Evolutionary conservation across 352 stramenopile species (phyloP).

Genomic region (Phytophthora cryptogea): DNA sequence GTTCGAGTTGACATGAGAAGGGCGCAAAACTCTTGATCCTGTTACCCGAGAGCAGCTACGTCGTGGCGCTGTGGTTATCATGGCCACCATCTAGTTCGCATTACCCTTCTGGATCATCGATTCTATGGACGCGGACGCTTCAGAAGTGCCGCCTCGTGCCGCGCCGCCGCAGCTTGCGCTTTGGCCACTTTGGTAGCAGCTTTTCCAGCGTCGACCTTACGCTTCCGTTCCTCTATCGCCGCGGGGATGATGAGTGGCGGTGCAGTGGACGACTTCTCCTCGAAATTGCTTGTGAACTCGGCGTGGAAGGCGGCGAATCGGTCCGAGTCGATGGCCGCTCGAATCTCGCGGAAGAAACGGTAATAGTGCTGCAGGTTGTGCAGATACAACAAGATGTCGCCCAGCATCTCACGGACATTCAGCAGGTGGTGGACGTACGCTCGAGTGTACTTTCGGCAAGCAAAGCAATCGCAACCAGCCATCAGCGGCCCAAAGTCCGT

Average conservation of each 20-base stretch:
- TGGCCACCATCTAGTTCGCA: too few relatives aligned
- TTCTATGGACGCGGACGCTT: slow-evolving; percentile 15
- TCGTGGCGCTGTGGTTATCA: too few relatives aligned
- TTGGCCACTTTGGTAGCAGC: slow-evolving; percentile 31
- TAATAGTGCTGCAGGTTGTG: slow-evolving; percentile 87
- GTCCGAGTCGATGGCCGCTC: slow-evolving; percentile 45
- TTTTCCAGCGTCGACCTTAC: slow-evolving; percentile 54
- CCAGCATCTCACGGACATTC: slow-evolving; percentile 92
- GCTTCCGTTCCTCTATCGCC: slow-evolving; percentile 59
- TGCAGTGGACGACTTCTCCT: slow-evolving; percentile 48
- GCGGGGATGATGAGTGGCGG: slow-evolving; percentile 52
- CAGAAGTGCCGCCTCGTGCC: slow-evolving; percentile 30
- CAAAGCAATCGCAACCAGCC: slow-evolving; percentile 70
- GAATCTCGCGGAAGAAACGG: slow-evolving; percentile 66
- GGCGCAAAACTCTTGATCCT: too few relatives aligned
- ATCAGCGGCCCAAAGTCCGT: slow-evolving; percentile 70
- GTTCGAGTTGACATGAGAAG: too few relatives aligned
- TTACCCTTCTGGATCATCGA: background rate
- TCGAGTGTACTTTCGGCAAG: slow-evolving; percentile 75
- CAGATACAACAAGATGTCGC: slow-evolving; percentile 90
- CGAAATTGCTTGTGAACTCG: slow-evolving; percentile 51
- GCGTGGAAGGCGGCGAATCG: slow-evolving; percentile 49
- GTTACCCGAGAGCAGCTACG: too few relatives aligned
- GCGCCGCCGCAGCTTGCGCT: slow-evolving; percentile 24
- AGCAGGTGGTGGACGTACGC: slow-evolving; percentile 94